A percentile compares a stretch with the other conserved stretches of the same genome.
Conservation (phyloP, 2,329 filamentous ascomycete genomes). For the Fonsecaea nubica region DNA sequence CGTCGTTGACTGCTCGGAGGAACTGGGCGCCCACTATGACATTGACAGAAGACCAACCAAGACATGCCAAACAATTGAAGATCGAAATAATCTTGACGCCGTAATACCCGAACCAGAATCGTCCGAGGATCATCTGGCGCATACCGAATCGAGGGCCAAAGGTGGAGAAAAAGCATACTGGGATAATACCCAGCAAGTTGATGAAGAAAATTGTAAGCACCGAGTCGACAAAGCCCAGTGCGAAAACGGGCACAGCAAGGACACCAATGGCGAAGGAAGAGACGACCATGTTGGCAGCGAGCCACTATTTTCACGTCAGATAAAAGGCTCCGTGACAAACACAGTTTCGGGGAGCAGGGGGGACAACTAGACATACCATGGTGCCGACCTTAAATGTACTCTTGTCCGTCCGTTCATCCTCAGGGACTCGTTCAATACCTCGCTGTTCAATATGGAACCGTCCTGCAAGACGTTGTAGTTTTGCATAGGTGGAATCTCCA, state of each 20-base stretch:
- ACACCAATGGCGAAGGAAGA: conserved; percentile 78
- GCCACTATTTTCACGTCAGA: conserved; percentile 61
- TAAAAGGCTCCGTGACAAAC: not conserved
- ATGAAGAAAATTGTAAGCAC: conserved; percentile 76
- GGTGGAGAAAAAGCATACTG: conserved; percentile 77
- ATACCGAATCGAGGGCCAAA: conserved; percentile 77
- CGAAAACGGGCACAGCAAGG: conserved; percentile 70
- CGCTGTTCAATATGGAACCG: conserved; percentile 73
- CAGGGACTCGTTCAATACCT: conserved; percentile 76
- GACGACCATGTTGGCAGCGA: conserved; percentile 79
- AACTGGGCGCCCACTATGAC: conserved; percentile 80
- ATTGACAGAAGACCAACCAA: conserved; percentile 80
- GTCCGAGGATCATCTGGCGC: conserved; percentile 79
- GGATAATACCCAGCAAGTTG: conserved; percentile 74
- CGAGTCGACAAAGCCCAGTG: conserved; percentile 74
- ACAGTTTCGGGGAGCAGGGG: not conserved
- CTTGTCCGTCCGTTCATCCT: conserved; percentile 70
- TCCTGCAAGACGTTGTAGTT: conserved; percentile 67
- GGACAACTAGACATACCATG: conserved; percentile 62
- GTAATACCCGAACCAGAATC: conserved; percentile 77
- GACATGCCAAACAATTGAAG: conserved; percentile 44
- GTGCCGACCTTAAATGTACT: conserved; percentile 72
- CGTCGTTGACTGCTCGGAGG: conserved; percentile 72
- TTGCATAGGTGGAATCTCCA: conserved; percentile 63
- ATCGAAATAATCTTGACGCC: conserved; percentile 67